These are phyloP conservation scores for Curvularia verruculosa DNA, from an alignment of 2,329 filamentous ascomycete genomes.

Conservation along the genomic window DNA sequence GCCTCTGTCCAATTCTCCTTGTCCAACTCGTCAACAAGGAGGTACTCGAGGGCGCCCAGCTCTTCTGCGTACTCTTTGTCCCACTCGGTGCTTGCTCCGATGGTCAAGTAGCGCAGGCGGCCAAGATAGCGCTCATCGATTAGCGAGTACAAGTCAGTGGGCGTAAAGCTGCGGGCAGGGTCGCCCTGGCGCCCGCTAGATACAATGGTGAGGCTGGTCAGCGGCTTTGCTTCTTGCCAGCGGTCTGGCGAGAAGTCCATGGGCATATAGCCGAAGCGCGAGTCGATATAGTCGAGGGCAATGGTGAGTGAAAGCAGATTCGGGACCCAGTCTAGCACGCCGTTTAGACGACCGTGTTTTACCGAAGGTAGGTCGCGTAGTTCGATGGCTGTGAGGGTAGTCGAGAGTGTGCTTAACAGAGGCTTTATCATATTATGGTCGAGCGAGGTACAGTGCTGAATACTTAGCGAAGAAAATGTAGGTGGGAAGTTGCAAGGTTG, in stretches of 20 bases:
- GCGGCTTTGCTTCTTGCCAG: conserved; percentile 38
- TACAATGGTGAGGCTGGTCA: conserved; percentile 50
- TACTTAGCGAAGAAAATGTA: conserved; percentile 34
- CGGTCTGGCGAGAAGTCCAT: conserved; percentile 11
- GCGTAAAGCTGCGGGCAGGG: conserved; percentile 47
- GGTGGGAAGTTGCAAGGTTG: conserved; percentile 41
- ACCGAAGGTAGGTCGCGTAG: conserved; percentile 52
- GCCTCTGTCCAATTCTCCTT: conserved; percentile 46
- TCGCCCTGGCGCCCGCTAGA: conserved; percentile 45
- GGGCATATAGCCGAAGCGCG: conserved; percentile 45
- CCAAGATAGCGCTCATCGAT: conserved; percentile 52
- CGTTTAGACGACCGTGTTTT: conserved; percentile 48
- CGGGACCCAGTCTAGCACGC: conserved; percentile 50
- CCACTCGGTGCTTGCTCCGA: conserved; percentile 52
- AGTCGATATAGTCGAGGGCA: conserved; percentile 56
- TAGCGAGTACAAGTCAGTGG: conserved; percentile 51
- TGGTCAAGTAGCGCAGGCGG: conserved; percentile 45
- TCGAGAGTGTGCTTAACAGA: conserved; percentile 45
- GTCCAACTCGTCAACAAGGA: conserved; percentile 48
- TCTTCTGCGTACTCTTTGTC: conserved; percentile 40
- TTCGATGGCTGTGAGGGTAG: conserved; percentile 45
- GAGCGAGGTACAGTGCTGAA: conserved; percentile 53
- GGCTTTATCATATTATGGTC: conserved; percentile 44
- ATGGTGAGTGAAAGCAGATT: conserved; percentile 50
- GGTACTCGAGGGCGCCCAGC: conserved; percentile 48